Base-by-base conservation (phyloP, 768 basidiomycete species). In the Tulasnella sp. region DNA sequence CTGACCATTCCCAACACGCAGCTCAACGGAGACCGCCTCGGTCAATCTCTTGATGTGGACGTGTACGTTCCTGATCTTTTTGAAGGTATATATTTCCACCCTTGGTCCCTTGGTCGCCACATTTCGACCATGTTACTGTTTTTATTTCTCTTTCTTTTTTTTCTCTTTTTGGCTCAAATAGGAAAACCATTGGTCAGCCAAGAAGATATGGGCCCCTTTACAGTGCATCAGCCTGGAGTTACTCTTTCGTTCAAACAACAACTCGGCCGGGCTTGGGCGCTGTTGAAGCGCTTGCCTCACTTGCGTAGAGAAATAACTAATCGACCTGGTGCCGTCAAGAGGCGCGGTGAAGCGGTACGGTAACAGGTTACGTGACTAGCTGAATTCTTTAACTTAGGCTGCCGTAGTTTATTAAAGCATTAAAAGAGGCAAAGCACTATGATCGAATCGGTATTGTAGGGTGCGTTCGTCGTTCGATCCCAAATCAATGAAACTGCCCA, bases 31-130 rank as follows among this genome's bases (percentile, higher is more conserved):
- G 91, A 92, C 83, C 84, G 86, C 38, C 82, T 91, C 34, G 86
- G 90, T 12, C 84, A 87, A 79, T 82, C 84, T 19, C 82, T 91
- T 34, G 84, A 85, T 24, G 89, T 90, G 80, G 91, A 92, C 81
- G 90, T 91, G 24, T 92, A 89, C 88, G 86, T 90, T 24, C 91
- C 91, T 9, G 90, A 92, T 84, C 83, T 90, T 72, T 92, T 91
- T 81, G 83, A 86, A 79, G 91, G 91, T 89, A n/a, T 19, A 42
- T 48, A 14, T 52, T 40, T 48, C 16, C 71, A 16, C 9, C 36
- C 31, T n/a, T n/a, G n/a, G n/a, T n/a, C 39, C 39, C 39, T 40
- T 40, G 39, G 39, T 40, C 39, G 10, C 39, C 39, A 40, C 39
- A 10, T 3, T 40, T 40, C 39, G n/a, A n/a, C n/a, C n/a, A n/a